Percentiles rank a stretch among this genome's conserved stretches.
phyloP scores from a whole-genome alignment of 1,284 basidiomycete species.

The Ustanciosporium gigantosporum region DNA sequence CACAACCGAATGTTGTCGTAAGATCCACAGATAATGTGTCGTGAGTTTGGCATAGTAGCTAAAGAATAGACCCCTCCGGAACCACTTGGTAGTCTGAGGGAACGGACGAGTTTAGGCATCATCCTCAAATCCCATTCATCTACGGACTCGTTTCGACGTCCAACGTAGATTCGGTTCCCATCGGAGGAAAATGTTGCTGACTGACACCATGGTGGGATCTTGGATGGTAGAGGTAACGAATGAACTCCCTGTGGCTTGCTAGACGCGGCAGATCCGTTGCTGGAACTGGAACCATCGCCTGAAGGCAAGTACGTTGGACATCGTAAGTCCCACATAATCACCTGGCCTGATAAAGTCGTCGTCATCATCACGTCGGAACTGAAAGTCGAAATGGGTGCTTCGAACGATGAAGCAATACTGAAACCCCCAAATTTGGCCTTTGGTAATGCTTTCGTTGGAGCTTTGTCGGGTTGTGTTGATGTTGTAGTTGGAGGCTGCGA shows the following conservation, averaged over 20 bases:
- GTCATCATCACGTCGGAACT: constrained; percentile 86
- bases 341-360: constrained; percentile 86
- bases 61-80: constrained; percentile 91
- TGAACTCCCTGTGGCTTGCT: constrained; percentile 69
- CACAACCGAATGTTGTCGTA: constrained; percentile 91
- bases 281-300: constrained; percentile 1
- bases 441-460: constrained; percentile 31
- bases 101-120: constrained; percentile 68
- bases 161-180: constrained; percentile 85
- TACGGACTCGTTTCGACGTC: constrained; percentile 84
- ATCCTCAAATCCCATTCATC: constrained; percentile 85
- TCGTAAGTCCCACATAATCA: constrained; percentile 86
- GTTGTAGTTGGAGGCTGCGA: not conserved
- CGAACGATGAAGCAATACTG: constrained; percentile 45
- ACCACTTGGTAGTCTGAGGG: constrained; percentile 79
- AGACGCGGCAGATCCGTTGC: not conserved
- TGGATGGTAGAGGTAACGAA: constrained; percentile 80
- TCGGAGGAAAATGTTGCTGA: constrained; percentile 74
- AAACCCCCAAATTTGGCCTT: constrained; percentile 55
- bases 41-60: constrained; percentile 83
- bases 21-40: constrained; percentile 87
- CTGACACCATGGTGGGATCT: constrained; percentile 93
- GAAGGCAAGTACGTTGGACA: constrained; percentile 66
- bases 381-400: constrained; percentile 63
- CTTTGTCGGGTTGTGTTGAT: not conserved